Conservation (phyloP, 2,329 filamentous ascomycete genomes). For the Ceratocystis diversiconidia region DNA sequence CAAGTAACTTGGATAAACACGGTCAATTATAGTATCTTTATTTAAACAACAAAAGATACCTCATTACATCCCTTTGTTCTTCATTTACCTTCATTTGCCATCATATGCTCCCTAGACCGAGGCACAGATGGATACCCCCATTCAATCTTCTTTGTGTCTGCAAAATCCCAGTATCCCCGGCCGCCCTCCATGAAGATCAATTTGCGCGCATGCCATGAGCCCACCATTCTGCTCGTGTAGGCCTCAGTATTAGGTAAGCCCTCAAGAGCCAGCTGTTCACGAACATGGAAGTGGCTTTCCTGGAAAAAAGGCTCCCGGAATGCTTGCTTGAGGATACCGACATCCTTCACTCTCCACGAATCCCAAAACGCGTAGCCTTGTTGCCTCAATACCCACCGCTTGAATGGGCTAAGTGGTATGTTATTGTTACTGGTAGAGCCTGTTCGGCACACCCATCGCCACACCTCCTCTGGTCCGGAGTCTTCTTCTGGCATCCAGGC, state of each 20-base stretch:
- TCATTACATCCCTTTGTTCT: not conserved
- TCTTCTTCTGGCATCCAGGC: not conserved
- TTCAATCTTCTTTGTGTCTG: constrained; percentile 4
- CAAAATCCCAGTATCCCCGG: constrained; percentile 17
- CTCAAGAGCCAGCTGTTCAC: constrained; percentile 12
- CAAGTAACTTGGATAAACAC: too few species aligned
- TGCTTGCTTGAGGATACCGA: not conserved
- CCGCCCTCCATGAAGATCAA: constrained; percentile 13
- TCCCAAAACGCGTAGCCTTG: constrained; percentile 17
- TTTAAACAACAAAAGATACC: too few species aligned
- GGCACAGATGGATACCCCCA: constrained; percentile 9
- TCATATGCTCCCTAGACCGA: not conserved
- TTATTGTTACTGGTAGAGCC: not conserved
- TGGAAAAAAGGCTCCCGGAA: constrained; percentile 4
- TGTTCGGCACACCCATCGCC: constrained; percentile 12
- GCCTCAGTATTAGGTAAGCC: not conserved
- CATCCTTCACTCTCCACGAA: not conserved
- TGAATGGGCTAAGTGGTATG: constrained; percentile 4
- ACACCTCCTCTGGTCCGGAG: constrained; percentile 11
- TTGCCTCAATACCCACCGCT: constrained; percentile 12
- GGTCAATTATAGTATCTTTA: too few species aligned
- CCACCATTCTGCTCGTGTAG: constrained; percentile 11
- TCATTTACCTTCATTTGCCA: not conserved
- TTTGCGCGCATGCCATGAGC: constrained; percentile 14
- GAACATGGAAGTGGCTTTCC: constrained; percentile 12